Percentiles rank a stretch among this genome's conserved stretches.
Evolutionary conservation across 2,329 filamentous ascomycete genomes (phyloP).

Genomic region (Fusarium sp.): DNA sequence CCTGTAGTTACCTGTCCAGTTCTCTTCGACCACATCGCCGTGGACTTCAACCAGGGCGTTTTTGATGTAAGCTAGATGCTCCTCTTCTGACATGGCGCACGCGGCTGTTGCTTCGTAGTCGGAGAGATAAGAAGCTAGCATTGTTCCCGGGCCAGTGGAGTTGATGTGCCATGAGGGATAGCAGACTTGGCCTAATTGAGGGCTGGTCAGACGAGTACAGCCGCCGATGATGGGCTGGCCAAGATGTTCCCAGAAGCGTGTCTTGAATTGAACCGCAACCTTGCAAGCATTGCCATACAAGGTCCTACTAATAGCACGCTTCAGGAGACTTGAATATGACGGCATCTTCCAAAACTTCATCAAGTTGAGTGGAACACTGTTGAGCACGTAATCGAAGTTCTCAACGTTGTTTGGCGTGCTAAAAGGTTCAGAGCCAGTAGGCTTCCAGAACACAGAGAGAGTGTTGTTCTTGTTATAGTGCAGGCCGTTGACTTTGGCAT

Average conservation of each 20-base stretch:
- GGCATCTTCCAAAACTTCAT: conserved; percentile 51
- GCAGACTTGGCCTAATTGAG: conserved; percentile 30
- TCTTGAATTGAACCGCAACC: conserved; percentile 57
- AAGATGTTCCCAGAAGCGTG: conserved; percentile 67
- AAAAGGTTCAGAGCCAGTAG: conserved; percentile 34
- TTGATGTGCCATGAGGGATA: conserved; percentile 34
- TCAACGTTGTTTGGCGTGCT: conserved; percentile 35
- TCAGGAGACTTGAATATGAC: conserved; percentile 44
- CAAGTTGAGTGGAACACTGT: conserved; percentile 50
- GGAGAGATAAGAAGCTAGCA: conserved; percentile 36
- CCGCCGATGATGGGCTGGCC: conserved; percentile 69
- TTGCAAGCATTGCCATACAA: conserved; percentile 49
- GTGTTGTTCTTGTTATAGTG: neutral
- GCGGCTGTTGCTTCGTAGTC: conserved; percentile 27
- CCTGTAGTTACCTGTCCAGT: conserved; percentile 67
- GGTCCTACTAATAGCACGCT: conserved; percentile 40
- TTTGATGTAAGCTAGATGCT: conserved; percentile 36
- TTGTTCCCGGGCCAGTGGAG: conserved; percentile 23
- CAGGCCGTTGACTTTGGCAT: conserved; percentile 3
- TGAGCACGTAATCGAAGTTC: conserved; percentile 51
- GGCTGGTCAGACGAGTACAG: conserved; percentile 53
- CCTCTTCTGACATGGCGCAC: conserved; percentile 30
- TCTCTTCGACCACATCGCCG: conserved; percentile 56
- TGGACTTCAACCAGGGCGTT: conserved; percentile 26
- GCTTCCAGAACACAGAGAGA: conserved; percentile 24